Evolutionary conservation across 192 early-diverging fungal species (phyloP), one percentile per base, ranked within the genome.

Genomic region (Backusella sp.): DNA sequence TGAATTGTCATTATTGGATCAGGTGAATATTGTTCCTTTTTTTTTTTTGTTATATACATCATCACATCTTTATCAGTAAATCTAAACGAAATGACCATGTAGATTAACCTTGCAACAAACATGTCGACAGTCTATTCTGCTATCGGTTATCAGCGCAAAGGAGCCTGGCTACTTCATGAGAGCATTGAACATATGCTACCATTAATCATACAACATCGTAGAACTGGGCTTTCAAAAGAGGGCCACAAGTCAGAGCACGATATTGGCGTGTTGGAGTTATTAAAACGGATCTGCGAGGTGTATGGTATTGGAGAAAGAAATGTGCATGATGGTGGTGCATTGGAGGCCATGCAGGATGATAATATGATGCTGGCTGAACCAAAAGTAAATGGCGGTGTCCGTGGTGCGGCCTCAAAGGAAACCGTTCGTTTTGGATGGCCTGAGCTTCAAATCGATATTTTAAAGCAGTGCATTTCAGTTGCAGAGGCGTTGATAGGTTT

Each of bases 381-480:
- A 35, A 76, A n/a, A 21, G 17, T 15, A 28, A 62, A 62, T 3
- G 39, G 21, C 5, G 36, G 26, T n/a, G 76, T 46, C 0, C 69
- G 70, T 41, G 69, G 52, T 1, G 41, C 76, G 6, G 34, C 39
- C 26, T 42, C 70, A 23, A 71, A 70, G n/a, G 30, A 76, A 39
- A 62, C 56, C 0, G 23, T 80, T 26, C 36, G 84, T 6, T 88
- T 81, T 76, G 94, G 94, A 4, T 95, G 94, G 94, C 91, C 93
- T 23, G 86, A 88, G n/a, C 77, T 96, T 52, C 94, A 94, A 77
- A 91, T 95, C 36, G 90, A 91, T 77, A 85, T 92, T 8, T 73
- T 95, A 30, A 88, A 90, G 49, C 92, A 95, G 81, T 91, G 90
- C 34, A 89, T 94, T 53, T 82, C 86, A 6, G 83, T 94, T 8